Evolutionary conservation across 2,329 filamentous ascomycete genomes (phyloP).

Genomic region (Macrophomina pseudophaseolina): DNA sequence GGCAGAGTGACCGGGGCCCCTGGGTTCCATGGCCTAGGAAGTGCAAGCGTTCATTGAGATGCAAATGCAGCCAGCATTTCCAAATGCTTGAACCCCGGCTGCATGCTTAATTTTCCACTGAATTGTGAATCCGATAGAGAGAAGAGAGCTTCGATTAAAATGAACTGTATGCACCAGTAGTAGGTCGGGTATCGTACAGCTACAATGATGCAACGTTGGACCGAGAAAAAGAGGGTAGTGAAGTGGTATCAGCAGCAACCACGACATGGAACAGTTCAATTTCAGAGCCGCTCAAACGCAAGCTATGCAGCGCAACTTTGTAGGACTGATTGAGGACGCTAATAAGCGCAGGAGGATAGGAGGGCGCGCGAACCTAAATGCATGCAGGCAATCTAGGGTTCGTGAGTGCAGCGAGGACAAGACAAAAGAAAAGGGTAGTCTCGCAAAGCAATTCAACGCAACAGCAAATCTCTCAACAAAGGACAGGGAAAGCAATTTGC

Average conservation of each 20-base stretch:
- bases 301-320: neutral
- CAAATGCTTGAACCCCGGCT: too few relatives aligned
- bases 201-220: conserved; percentile 17
- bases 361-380: neutral
- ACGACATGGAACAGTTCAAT: neutral
- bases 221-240: neutral
- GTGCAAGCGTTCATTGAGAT: too few relatives aligned
- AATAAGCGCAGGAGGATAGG: neutral
- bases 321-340: neutral
- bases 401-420: neutral
- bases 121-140: neutral
- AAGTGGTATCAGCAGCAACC: neutral
- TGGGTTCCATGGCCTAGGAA: too few relatives aligned
- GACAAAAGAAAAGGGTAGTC: neutral
- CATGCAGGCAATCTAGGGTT: conserved; percentile 6
- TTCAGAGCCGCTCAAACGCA: neutral
- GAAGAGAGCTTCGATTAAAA: neutral
- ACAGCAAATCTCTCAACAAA: neutral
- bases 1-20: too few relatives aligned
- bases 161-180: conserved; percentile 3
- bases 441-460: conserved; percentile 7
- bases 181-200: conserved; percentile 18
- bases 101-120: too few relatives aligned
- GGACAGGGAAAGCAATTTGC: neutral
- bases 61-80: too few relatives aligned